These are phyloP conservation scores for Mallotus japonicus DNA, from an alignment of 441 rosid species.

Conservation along the genomic window DNA sequence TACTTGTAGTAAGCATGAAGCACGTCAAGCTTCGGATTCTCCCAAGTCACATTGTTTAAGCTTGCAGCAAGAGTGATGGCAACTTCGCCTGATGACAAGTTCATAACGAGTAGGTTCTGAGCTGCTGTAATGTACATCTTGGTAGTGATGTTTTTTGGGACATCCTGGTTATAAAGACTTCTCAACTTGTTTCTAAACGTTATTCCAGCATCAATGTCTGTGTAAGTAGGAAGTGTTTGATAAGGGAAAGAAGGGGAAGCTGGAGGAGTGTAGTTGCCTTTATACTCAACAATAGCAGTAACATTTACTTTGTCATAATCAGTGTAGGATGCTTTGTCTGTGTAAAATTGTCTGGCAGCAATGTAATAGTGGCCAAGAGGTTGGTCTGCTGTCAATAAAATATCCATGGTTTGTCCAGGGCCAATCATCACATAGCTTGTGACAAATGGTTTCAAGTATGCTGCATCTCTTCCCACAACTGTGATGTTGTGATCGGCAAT, in stretches of 20 bases:
- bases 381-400: not conserved
- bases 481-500: not conserved
- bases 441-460: not conserved
- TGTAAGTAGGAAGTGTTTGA: not conserved
- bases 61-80: not conserved
- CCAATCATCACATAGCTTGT: not conserved
- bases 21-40: not conserved
- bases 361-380: not conserved
- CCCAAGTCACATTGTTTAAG: not conserved
- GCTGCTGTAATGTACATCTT: not conserved
- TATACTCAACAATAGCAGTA: constrained; percentile 9
- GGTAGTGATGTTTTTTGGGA: not conserved
- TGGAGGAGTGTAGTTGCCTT: constrained; percentile 5
- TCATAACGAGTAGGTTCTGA: not conserved
- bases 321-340: not conserved
- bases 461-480: not conserved
- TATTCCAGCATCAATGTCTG: not conserved
- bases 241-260: not conserved
- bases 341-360: not conserved
- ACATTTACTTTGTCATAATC: not conserved
- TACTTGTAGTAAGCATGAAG: constrained; percentile 13
- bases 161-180: not conserved
- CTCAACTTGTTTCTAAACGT: not conserved
- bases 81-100: no score
- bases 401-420: constrained; percentile 8